A percentile compares a stretch with the other conserved stretches of the same genome.
Conservation (phyloP, 2,329 filamentous ascomycete genomes). For the Mycogone perniciosa region DNA sequence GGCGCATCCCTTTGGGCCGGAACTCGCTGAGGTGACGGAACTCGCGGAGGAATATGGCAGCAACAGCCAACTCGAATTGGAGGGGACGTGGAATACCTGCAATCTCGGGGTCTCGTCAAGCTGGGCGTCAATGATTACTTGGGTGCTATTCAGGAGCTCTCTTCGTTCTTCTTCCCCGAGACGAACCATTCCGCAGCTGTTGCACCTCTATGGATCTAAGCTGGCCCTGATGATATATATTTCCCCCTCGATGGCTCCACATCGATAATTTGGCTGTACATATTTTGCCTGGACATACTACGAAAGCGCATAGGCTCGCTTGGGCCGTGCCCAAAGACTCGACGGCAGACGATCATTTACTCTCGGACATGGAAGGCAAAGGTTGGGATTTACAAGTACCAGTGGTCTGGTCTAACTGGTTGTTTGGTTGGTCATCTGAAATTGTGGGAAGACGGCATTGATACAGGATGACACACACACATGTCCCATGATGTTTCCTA, state of each 20-base stretch:
- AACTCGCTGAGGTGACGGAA: conserved; percentile 88
- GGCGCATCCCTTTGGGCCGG: conserved; percentile 75
- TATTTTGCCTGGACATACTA: conserved; percentile 24
- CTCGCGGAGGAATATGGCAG: conserved; percentile 81
- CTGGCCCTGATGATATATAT: background rate
- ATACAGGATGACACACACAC: background rate
- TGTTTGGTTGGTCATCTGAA: background rate
- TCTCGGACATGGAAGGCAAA: background rate
- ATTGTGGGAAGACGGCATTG: conserved; percentile 9
- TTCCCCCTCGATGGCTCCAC: background rate
- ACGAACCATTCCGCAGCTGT: conserved; percentile 26
- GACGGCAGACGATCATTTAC: no score
- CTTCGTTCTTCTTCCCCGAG: conserved; percentile 53
- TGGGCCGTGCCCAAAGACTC: background rate
- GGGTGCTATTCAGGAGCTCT: conserved; percentile 66
- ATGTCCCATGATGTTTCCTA: conserved; percentile 1
- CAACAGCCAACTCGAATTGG: conserved; percentile 50
- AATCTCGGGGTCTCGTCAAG: conserved; percentile 62
- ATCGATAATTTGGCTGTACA: conserved; percentile 25
- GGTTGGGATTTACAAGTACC: background rate
- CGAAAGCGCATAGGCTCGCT: conserved; percentile 13
- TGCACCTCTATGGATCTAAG: conserved; percentile 45
- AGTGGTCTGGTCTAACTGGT: background rate
- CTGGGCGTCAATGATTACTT: conserved; percentile 80
- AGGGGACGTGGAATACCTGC: conserved; percentile 59